These are phyloP conservation scores for Musa acuminata DNA, from an alignment of 176 grass and related monocot genomes.

Conservation along the genomic window DNA sequence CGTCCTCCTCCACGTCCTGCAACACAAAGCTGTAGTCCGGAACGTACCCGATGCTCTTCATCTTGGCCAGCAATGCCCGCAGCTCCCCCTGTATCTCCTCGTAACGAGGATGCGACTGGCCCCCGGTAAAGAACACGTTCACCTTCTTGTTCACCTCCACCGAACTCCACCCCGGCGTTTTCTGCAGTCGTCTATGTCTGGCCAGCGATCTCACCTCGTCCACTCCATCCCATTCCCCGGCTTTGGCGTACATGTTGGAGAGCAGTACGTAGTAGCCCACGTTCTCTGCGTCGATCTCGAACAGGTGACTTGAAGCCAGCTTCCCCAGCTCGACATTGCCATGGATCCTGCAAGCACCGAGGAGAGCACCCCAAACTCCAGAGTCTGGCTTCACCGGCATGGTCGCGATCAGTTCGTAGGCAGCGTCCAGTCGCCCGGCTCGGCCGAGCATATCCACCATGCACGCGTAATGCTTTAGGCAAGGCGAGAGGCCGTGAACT, in stretches of 20 bases:
- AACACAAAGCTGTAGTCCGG: constrained; percentile 74
- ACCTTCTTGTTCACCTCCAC: constrained; percentile 57
- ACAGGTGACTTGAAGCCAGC: constrained; percentile 47
- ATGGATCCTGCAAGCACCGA: constrained; percentile 70
- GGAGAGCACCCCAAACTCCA: constrained; percentile 60
- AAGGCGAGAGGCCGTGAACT: constrained; percentile 34
- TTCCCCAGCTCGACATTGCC: constrained; percentile 61
- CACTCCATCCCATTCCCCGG: constrained; percentile 71
- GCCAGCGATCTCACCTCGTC: constrained; percentile 61
- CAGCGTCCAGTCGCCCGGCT: constrained; percentile 42
- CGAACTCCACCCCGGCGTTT: constrained; percentile 78
- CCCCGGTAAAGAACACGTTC: constrained; percentile 62
- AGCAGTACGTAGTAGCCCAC: constrained; percentile 74
- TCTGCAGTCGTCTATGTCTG: constrained; percentile 43
- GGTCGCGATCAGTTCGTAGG: constrained; percentile 41
- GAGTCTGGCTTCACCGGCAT: constrained; percentile 56
- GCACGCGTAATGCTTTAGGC: constrained; percentile 54
- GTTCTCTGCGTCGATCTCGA: constrained; percentile 54
- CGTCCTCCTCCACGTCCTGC: constrained; percentile 65
- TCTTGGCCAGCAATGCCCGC: constrained; percentile 36
- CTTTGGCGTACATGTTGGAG: constrained; percentile 76
- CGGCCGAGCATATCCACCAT: constrained; percentile 62
- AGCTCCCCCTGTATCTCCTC: constrained; percentile 57
- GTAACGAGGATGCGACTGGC: constrained; percentile 49
- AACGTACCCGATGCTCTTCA: constrained; percentile 55